Evolutionary conservation across 306 rosid species (phyloP).

Genomic region (Cucurbita maxima): DNA sequence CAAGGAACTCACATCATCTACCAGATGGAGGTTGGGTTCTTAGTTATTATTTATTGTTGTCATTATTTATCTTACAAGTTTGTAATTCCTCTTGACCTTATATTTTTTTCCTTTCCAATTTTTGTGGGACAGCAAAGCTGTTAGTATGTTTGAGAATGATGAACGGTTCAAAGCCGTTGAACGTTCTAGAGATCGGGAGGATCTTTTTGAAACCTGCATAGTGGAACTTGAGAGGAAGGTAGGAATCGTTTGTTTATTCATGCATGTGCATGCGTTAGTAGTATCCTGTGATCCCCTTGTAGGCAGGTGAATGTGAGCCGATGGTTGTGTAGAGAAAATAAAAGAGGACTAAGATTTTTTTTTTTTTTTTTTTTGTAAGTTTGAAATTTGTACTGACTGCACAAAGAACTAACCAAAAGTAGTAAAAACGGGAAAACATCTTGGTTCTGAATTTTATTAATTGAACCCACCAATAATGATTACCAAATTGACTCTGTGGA

Average conservation of each 20-base stretch:
- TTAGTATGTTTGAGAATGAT: conserved; percentile 76
- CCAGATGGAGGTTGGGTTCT: conserved; percentile 71
- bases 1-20: conserved; percentile 81
- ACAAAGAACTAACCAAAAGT: neutral
- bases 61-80: neutral
- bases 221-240: conserved; percentile 98
- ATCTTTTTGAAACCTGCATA: conserved; percentile 90
- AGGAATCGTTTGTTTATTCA: neutral
- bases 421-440: neutral
- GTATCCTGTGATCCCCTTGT: neutral
- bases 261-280: neutral
- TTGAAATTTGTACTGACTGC: neutral
- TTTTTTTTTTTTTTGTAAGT: neutral
- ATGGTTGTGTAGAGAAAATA: neutral
- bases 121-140: conserved; percentile 73
- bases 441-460: neutral
- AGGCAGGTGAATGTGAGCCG: neutral
- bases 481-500: neutral
- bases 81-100: neutral
- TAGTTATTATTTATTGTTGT: conserved; percentile 7
- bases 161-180: conserved; percentile 91
- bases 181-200: conserved; percentile 72
- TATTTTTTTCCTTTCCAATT: conserved; percentile 14
- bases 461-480: neutral
- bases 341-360: neutral